Percentiles rank a stretch among this genome's conserved stretches.
Conservation (phyloP, 129 eudicot species). For the Tagetes erecta region DNA sequence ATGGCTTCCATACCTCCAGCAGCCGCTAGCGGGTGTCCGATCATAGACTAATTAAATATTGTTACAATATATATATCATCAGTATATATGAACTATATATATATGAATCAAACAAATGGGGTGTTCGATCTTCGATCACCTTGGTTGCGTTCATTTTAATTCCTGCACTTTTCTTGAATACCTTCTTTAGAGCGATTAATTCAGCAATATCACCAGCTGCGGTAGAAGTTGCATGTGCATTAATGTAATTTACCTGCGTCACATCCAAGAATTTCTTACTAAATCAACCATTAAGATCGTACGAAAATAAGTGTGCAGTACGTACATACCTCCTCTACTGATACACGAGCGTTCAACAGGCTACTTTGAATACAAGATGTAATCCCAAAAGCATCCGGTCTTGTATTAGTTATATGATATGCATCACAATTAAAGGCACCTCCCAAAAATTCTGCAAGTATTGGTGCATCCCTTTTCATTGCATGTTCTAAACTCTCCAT, state of each 20-base stretch:
- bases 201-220: not conserved
- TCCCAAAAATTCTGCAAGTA: slow-evolving; percentile 22
- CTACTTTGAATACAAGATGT: slow-evolving; percentile 11
- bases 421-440: slow-evolving; percentile 22
- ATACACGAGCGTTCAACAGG: slow-evolving; percentile 16
- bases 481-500: slow-evolving; percentile 32
- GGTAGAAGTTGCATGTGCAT: slow-evolving; percentile 23
- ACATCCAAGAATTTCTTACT: not conserved
- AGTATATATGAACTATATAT: no score
- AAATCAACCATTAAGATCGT: not conserved
- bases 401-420: slow-evolving; percentile 20
- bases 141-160: slow-evolving; percentile 23
- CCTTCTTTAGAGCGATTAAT: not conserved
- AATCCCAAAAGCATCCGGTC: not conserved
- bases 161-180: not conserved
- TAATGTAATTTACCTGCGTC: slow-evolving; percentile 24
- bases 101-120: not conserved
- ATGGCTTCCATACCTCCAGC: slow-evolving; percentile 25
- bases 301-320: not conserved
- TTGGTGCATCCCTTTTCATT: slow-evolving; percentile 28
- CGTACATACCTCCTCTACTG: slow-evolving; percentile 24
- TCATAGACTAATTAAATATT: slow-evolving; percentile 10
- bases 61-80: not conserved
- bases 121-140: slow-evolving; percentile 1
- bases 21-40: slow-evolving; percentile 8